Base-by-base conservation (phyloP, 495 filamentous ascomycete genomes). In the Xylaria scruposa region DNA sequence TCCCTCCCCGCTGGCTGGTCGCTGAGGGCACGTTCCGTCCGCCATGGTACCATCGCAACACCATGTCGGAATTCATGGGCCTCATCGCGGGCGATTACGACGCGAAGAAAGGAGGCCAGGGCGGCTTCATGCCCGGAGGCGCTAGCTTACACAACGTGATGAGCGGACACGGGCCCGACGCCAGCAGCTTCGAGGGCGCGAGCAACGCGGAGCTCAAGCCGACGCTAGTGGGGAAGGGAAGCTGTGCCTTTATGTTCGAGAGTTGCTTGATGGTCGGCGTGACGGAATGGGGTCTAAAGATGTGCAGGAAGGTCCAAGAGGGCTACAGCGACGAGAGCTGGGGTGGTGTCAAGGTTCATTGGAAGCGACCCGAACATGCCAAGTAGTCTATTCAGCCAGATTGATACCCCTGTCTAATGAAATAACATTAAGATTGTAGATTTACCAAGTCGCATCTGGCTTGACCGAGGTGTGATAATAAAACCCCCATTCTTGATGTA, bases 261-360 rank as follows among this genome's bases (percentile, higher is more conserved):
- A 93, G 91, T 77, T 88, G 86, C 71, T 79, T 93, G 51, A 97
- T 97, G 94, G 88, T 97, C 12, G 94, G 94, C 4, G 93, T 97
- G 17, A 97, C 94, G 19, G 92, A 95, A 73, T 97, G 94, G 94
- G 94, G 93, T 0, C 80, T 97, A 65, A 91, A 92, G 81, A 90
- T 86, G 58, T 97, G 94, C 74, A 84, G 87, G 76, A 97, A 95
- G 85, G 91, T 97, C 47, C 94, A 97, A 81, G 86, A 89, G 72
- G 88, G 87, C 67, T 97, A 97, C 75, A 95, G 90, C 77, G 89
- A 90, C 64, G 91, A 97, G 81, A 95, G 92, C 79, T 97, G 94
- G 94, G 88, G 87, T 44, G 89, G 90, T 8, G 78, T 97, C 72
- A 91, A 93, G 81, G 84, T 91, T 49, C 91, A 93, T 78, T 97